phyloP scores from a whole-genome alignment of 441 rosid genomes.

The Pelargonium citronellum region DNA sequence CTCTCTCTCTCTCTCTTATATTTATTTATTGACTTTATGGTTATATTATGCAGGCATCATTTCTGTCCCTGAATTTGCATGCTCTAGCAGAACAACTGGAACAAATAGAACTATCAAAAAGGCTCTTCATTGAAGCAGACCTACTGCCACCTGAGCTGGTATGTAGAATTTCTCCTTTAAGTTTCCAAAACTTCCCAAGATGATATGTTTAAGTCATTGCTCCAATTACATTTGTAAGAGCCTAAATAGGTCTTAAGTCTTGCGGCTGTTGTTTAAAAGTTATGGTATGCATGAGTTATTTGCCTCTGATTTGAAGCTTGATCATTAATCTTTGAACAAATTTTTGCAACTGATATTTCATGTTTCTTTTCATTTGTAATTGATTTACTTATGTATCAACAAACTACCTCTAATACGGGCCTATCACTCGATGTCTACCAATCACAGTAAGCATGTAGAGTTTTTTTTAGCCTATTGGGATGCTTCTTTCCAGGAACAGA shows the following conservation, averaged over 20 bases:
- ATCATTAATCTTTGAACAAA: not conserved
- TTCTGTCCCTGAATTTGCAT: constrained; percentile 42
- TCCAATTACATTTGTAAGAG: not conserved
- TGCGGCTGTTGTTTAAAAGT: not conserved
- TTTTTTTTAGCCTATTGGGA: not conserved
- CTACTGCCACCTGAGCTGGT: constrained; percentile 59
- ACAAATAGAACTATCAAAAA: constrained; percentile 51
- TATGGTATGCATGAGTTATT: not conserved
- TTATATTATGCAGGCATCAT: constrained; percentile 36
- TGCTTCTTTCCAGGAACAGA: not conserved
- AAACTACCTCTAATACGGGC: not conserved
- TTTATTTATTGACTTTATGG: constrained; percentile 10
- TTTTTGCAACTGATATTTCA: not conserved
- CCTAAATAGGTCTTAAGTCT: not conserved
- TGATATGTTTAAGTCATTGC: too few species aligned
- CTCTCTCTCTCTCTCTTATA: not conserved
- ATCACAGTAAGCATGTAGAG: not conserved
- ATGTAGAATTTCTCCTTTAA: constrained; percentile 17
- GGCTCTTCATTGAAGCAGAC: constrained; percentile 71
- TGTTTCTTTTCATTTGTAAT: not conserved
- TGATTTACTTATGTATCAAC: not conserved
- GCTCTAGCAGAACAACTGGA: constrained; percentile 34
- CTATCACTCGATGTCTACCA: not conserved
- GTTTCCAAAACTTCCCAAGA: not conserved
- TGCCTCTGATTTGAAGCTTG: not conserved